Conservation (phyloP, 2,329 filamentous ascomycete species). For the Aspergillus sp. region DNA sequence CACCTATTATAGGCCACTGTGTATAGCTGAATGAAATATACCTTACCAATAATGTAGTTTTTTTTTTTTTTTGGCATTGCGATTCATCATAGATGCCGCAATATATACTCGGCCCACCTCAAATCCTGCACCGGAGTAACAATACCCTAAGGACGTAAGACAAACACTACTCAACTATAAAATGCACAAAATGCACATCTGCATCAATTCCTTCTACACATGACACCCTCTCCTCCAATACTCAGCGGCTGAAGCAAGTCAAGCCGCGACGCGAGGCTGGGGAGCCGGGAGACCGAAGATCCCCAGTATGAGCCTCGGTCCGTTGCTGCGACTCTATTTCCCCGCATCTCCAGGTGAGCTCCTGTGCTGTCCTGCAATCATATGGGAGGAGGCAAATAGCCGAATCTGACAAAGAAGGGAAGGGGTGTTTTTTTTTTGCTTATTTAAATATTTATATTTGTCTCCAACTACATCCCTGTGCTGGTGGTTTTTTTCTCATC, state of each 20-base stretch:
- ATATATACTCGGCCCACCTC: neutral
- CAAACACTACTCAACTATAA: neutral
- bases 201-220: neutral
- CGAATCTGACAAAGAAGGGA: neutral
- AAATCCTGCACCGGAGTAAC: neutral
- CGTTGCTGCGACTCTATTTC: slow-evolving; percentile 3
- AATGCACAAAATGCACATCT: neutral
- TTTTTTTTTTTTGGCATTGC: no score
- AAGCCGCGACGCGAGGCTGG: slow-evolving; percentile 10
- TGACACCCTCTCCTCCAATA: neutral
- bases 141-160: neutral
- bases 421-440: neutral
- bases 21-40: neutral
- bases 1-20: neutral
- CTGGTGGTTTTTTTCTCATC: neutral
- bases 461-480: neutral
- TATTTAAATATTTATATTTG: neutral
- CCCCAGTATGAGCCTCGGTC: slow-evolving; percentile 15
- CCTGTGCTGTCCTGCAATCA: neutral
- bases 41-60: neutral
- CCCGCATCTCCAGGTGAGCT: slow-evolving; percentile 16
- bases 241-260: neutral
- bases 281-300: slow-evolving; percentile 3
- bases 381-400: slow-evolving; percentile 2
- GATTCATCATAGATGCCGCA: neutral